phyloP scores from a whole-genome alignment of 768 basidiomycete species.

The Asterophora lycoperdoides region DNA sequence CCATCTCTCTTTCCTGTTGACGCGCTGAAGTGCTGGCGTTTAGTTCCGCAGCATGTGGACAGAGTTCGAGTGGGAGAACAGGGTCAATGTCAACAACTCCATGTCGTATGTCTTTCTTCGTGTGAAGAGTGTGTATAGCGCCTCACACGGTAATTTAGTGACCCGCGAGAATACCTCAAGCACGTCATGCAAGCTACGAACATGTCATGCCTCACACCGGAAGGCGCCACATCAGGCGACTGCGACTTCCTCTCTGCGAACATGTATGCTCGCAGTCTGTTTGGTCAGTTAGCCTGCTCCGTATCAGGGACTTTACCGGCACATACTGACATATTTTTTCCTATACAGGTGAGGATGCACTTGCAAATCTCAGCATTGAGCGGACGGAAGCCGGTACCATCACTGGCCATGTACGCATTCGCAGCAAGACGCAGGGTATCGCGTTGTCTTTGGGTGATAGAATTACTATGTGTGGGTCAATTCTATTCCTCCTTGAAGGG shows the following conservation, averaged over 20 bases:
- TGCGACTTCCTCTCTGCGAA: constrained; percentile 97
- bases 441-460: constrained; percentile 91
- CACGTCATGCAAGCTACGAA: constrained; percentile 97
- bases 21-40: not conserved
- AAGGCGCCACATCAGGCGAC: constrained; percentile 91
- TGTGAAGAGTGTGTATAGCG: not conserved
- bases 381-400: constrained; percentile 76
- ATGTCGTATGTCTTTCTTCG: constrained; percentile 58
- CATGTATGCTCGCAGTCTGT: constrained; percentile 91
- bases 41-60: constrained; percentile 99
- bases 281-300: constrained; percentile 56
- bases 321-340: not conserved
- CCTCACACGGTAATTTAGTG: constrained; percentile 35
- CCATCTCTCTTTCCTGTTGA: not conserved
- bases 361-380: constrained; percentile 94
- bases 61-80: constrained; percentile 99
- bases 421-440: constrained; percentile 97
- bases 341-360: constrained; percentile 80
- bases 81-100: constrained; percentile 86
- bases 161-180: constrained; percentile 84
- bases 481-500: not conserved
- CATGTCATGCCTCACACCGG: constrained; percentile 95
- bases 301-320: not conserved
- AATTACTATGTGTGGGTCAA: constrained; percentile 58
- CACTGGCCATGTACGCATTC: constrained; percentile 91